Evolutionary conservation across 345 rosid genomes (phyloP), one percentile per base, ranked within the genome.

Genomic region (Punica granatum): DNA sequence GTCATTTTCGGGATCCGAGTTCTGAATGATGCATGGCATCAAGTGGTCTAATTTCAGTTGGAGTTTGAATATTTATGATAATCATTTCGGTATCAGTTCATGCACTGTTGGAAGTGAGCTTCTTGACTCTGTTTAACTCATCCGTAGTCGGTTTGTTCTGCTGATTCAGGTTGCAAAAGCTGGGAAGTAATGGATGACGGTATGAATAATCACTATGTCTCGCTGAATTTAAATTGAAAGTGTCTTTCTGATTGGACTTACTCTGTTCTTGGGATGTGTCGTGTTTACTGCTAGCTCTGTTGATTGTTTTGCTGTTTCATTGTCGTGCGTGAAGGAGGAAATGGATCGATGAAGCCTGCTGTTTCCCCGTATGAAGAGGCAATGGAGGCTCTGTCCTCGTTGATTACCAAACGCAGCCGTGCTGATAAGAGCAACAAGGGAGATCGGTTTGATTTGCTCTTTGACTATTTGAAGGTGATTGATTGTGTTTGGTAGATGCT

Each of bases 311-410:
- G 26, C 18, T 39, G 46, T 66, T 48, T 49, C 21, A 21, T 65
- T 4, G 10, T 32, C 26, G 60, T 62, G 60, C 16, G 0, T 66
- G 75, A 67, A 67, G 83, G 71, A 62, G 83, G 72, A 32, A 48
- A 41, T 69, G 86, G 77, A 65, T 67, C 79, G 19, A 69, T 69
- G 42, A 65, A 64, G 49, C 48, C 62, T 30, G 48, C 34, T 49
- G 65, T 23, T 28, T 71, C 70, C 70, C 73, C 86, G 41, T 92
- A 84, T 67, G 83, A 85, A 31, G 85, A 82, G 31, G 82, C 92
- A 49, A 66, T 94, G 88, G 89, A 86, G 63, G 92, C 88, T 51
- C 75, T 94, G 62, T 92, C 96, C n/a, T 86, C 98, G 61, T 74
- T 94, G 69, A 92, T 88, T 37, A 86, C 92, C 37, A 88, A 92